A percentile compares a stretch with the other conserved stretches of the same genome.
These are phyloP conservation scores for Cinnamomum micranthum DNA, from an alignment of 164 flowering plant species.

Conservation along the genomic window DNA sequence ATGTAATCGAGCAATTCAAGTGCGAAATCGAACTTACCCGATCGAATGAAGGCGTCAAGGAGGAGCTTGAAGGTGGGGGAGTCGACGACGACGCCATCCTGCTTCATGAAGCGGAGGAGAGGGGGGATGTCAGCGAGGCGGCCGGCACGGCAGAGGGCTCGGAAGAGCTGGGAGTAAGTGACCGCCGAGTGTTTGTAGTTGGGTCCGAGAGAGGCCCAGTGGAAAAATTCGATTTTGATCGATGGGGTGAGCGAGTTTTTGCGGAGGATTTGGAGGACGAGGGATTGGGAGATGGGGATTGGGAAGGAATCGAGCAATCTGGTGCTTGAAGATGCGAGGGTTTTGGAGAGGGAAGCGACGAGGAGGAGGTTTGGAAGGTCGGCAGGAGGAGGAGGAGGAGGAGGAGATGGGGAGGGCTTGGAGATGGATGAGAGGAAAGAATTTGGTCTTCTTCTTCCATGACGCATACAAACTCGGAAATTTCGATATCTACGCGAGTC, in stretches of 20 bases:
- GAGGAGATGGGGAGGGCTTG: not conserved
- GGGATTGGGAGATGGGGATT: constrained; percentile 49
- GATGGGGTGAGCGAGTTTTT: constrained; percentile 37
- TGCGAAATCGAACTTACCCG: constrained; percentile 60
- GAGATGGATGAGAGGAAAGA: not conserved
- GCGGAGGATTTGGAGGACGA: constrained; percentile 63
- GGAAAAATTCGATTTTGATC: constrained; percentile 68
- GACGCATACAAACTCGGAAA: constrained; percentile 1
- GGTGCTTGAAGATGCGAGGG: constrained; percentile 53
- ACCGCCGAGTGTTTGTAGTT: constrained; percentile 54
- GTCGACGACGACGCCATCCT: constrained; percentile 54
- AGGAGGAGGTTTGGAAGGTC: constrained; percentile 49
- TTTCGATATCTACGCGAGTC: not conserved
- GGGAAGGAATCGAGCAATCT: constrained; percentile 38
- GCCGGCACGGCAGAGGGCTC: constrained; percentile 41
- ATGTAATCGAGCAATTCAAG: constrained; percentile 59
- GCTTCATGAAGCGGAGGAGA: constrained; percentile 53
- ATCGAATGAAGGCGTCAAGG: constrained; percentile 53
- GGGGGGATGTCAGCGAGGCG: constrained; percentile 38
- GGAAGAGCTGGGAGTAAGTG: constrained; percentile 53
- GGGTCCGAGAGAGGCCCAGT: constrained; percentile 61
- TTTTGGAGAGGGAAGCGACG: constrained; percentile 56
- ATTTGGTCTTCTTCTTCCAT: constrained; percentile 8
- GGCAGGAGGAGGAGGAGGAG: constrained; percentile 11
- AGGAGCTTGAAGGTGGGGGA: constrained; percentile 51